Evolutionary conservation across 176 grass and related monocot species (phyloP), one percentile per base, ranked within the genome.

Genomic region (Elaeis guineensis): DNA sequence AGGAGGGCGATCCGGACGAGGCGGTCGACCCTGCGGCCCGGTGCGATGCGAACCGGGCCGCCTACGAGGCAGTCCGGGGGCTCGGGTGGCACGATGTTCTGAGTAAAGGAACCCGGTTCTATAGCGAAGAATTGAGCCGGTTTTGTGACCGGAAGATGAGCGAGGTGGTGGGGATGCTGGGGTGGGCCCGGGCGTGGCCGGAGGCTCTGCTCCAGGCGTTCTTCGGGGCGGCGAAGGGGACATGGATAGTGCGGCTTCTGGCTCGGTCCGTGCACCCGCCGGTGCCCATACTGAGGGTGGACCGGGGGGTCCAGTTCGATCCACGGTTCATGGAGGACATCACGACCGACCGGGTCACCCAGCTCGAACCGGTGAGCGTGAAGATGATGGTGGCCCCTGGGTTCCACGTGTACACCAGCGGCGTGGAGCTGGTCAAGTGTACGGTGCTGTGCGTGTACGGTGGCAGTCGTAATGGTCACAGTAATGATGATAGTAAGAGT

Each of bases 111-210:
- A 90, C 92, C 19, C 83, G 82, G 64, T 87, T 90, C 80, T 90
- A 84, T 77, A 96, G 86, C 62, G 75, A 90, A 21, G 86, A 78
- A 2, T 73, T 96, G 16, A 96, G 92, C 75, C 83, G 78, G 19
- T 96, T 96, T 70, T 96, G 92, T 69, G 92, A 96, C 77, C 67
- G 79, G 50, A 96, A 96, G 65, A 96, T 96, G 92, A 90, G 92
- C 72, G 92, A 90, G 65, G 92, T 96, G 51, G 86, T 87, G 32
- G 64, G 77, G 5, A 66, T 72, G 21, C 80, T 87, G 6, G 86
- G 92, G 0, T 85, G 80, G 86, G 82, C 83, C 11, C 81, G 87
- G 53, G 83, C 86, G 4, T 96, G 92, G 92, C 92, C 92, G 0
- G 92, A 96, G 73, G 76, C 75, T 57, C 69, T 96, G 61, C 66